Percentiles rank a stretch among this genome's conserved stretches.
These are phyloP conservation scores for Candida sithepensis DNA, from an alignment of 805 yeast species.

Conservation along the genomic window DNA sequence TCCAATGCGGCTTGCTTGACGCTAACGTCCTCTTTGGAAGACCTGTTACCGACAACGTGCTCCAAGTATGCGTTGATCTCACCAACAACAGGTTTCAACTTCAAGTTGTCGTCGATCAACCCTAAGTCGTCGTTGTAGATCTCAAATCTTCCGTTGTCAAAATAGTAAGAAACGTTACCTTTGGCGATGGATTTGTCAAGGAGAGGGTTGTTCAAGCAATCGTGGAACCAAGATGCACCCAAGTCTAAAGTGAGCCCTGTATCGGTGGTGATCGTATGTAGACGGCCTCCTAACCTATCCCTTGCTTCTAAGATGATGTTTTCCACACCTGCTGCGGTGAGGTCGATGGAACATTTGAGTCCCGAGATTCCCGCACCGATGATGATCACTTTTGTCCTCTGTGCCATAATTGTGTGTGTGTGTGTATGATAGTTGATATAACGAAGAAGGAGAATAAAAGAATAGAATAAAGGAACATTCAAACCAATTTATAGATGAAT, in stretches of 20 bases:
- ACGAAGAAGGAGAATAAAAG: too few species aligned
- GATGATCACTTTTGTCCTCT: constrained; percentile 34
- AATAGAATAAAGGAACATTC: neutral
- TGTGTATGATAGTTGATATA: too few species aligned
- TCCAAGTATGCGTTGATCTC: constrained; percentile 28
- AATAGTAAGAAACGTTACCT: constrained; percentile 27
- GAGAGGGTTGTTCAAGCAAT: constrained; percentile 61
- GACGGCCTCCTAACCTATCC: constrained; percentile 65
- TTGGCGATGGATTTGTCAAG: constrained; percentile 42
- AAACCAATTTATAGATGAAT: neutral
- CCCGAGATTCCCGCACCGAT: constrained; percentile 60
- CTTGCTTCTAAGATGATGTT: constrained; percentile 47
- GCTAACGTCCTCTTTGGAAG: constrained; percentile 48
- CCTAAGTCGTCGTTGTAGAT: constrained; percentile 21
- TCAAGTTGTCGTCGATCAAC: constrained; percentile 47
- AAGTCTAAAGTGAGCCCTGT: constrained; percentile 48
- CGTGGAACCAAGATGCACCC: constrained; percentile 94
- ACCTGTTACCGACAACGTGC: constrained; percentile 11
- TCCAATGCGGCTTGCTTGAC: constrained; percentile 46
- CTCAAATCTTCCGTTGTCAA: constrained; percentile 29
- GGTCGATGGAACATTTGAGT: constrained; percentile 43
- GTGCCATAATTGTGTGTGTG: too few species aligned
- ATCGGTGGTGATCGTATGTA: constrained; percentile 38
- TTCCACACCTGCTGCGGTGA: constrained; percentile 34
- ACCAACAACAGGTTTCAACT: constrained; percentile 32